Evolutionary conservation across 257 asterid genomes (phyloP), one percentile per base, ranked within the genome.

Genomic region (Salvia hispanica): DNA sequence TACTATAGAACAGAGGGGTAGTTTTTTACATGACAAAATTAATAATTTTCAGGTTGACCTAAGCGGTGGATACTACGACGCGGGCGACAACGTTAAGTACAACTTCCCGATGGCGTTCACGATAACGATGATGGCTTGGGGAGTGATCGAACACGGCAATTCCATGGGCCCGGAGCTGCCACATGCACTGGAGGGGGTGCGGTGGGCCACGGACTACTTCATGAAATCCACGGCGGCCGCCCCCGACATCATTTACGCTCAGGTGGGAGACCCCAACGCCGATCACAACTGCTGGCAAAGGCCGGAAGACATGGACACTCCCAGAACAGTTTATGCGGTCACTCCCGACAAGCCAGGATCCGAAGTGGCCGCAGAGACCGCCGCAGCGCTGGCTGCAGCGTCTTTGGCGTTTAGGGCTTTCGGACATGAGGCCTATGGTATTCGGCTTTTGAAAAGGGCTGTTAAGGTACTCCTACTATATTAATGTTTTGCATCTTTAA

Each of bases 51-150:
- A 18, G 83, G 76, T 81, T 71, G 81, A 81, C 51, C 69, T 78
- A 61, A 75, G 69, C 0, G 79, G 83, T 0, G 83, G 81, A 6
- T 81, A 76, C 65, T 78, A 78, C 34, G 83, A 81, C 18, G 82
- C 76, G 1, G 81, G 78, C 4, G 83, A 81, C 78, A 78, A 78
- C 13, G 73, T 78, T 2, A 82, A 82, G 63, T 82, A 56, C 68
- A 78, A 82, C 45, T 78, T 82, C 54, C 86, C 84, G 11, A 78
- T 78, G 86, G 86, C 84, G 25, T 82, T 76, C 74, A 44, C 86
- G 9, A 66, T 80, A 10, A 78, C 80, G 28, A 59, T 79, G 79
- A 37, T 82, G 15, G 79, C 84, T 28, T 82, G 84, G 87, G 79
- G 84, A 51, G 67, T 82, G 2, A 31, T 76, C 6, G 80, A 82